Evolutionary conservation across 2,329 filamentous ascomycete genomes (phyloP).

Genomic region (Xylariaceae sp.): DNA sequence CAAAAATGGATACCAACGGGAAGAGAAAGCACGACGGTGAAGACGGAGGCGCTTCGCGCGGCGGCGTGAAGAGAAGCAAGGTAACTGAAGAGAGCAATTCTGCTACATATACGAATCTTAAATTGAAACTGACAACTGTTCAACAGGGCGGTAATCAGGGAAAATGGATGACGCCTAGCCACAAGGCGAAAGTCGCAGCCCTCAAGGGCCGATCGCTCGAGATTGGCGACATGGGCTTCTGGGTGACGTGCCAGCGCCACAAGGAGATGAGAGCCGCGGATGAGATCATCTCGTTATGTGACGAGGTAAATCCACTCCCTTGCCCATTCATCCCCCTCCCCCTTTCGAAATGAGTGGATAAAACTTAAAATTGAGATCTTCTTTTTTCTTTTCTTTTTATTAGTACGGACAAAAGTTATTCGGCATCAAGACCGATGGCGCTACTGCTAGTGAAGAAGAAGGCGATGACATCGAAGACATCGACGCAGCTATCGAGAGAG

Average conservation of each 20-base stretch:
- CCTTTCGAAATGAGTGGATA: background rate
- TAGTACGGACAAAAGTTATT: conserved; percentile 63
- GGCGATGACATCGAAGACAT: conserved; percentile 54
- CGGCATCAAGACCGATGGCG: conserved; percentile 38
- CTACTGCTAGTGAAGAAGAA: conserved; percentile 31
- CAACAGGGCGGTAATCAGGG: conserved; percentile 46
- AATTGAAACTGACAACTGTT: background rate
- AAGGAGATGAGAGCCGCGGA: conserved; percentile 64
- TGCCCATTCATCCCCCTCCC: background rate
- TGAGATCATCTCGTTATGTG: conserved; percentile 61
- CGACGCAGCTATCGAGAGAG: conserved; percentile 64
- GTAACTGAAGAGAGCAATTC: conserved; percentile 13
- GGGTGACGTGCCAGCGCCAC: conserved; percentile 69
- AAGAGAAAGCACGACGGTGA: conserved; percentile 35
- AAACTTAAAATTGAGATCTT: conserved; percentile 6
- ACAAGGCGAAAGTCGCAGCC: conserved; percentile 44
- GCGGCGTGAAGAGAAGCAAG: conserved; percentile 35
- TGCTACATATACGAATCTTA: too few species aligned
- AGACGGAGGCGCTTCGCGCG: conserved; percentile 11
- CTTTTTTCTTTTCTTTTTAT: background rate
- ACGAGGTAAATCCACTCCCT: conserved; percentile 46
- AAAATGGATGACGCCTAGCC: conserved; percentile 58
- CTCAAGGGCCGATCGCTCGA: conserved; percentile 45
- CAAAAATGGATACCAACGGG: conserved; percentile 30
- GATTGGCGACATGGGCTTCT: conserved; percentile 67